Conservation (phyloP, 805 yeast species). For the Diddensiella transvaalensis region DNA sequence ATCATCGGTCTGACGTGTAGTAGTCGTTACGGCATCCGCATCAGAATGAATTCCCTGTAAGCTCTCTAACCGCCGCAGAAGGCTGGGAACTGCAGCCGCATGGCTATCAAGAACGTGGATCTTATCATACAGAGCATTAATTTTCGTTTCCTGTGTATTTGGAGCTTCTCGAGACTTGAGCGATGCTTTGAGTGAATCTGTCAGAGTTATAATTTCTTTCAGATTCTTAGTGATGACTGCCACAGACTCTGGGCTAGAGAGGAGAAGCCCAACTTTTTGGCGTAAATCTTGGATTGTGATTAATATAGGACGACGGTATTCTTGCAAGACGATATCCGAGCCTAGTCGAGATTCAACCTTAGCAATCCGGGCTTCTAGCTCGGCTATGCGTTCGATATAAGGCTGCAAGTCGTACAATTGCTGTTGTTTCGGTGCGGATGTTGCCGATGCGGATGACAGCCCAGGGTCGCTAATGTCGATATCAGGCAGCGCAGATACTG, state of each 20-base stretch:
- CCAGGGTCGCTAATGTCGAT: not conserved
- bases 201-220: constrained; percentile 9
- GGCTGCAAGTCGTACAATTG: not conserved
- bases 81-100: constrained; percentile 12
- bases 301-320: constrained; percentile 7
- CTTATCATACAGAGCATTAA: constrained; percentile 15
- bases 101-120: constrained; percentile 10
- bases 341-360: constrained; percentile 25
- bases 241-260: constrained; percentile 13
- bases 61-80: constrained; percentile 16
- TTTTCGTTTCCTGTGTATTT: constrained; percentile 7
- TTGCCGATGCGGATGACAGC: not conserved
- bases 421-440: not conserved
- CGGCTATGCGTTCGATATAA: constrained; percentile 9
- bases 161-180: not conserved
- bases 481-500: not conserved
- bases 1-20: constrained; percentile 12
- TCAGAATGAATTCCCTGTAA: constrained; percentile 21
- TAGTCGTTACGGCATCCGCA: constrained; percentile 12
- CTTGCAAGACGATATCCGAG: not conserved
- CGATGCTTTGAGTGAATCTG: constrained; percentile 3
- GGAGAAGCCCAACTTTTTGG: constrained; percentile 13
- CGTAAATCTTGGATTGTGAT: constrained; percentile 11
- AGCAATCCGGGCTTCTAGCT: constrained; percentile 29
- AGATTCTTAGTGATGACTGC: constrained; percentile 11